Evolutionary conservation across 164 flowering plant genomes (phyloP), one percentile per base, ranked within the genome.

Genomic region (Platanus orientalis): DNA sequence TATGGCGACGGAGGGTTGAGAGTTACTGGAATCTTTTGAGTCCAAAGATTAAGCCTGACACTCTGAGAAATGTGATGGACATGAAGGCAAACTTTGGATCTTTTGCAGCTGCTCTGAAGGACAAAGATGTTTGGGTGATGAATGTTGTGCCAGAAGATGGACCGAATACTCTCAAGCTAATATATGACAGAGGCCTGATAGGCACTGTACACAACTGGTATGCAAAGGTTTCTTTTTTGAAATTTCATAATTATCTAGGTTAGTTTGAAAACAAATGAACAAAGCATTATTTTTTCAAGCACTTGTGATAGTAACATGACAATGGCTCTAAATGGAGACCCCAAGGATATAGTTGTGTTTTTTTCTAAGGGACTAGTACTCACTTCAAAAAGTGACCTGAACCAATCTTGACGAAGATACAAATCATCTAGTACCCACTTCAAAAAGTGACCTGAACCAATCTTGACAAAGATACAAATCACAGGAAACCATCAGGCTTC

Each of bases 61-160:
- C 87, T 20, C 13, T 89, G 23, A 81, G 96, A 75, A 89, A 91
- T 59, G 36, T 89, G 78, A 91, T 91, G 96, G 96, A 89, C 72
- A 85, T 91, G 97, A 91, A 87, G 65, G 93, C 97, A 54, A 75
- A 84, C 70, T 60, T 91, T 67, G 97, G 97, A 26, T 91, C 94
- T 48, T 91, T 91, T 73, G 96, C 87, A 32, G 96, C 93, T 63
- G 87, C 96, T 57, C 71, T 91, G 73, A 89, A 76, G 58, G 76
- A 67, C 58, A 85, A 87, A 75, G 79, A 85, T 76, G 92, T 89
- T 24, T 91, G 97, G 96, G 97, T 91, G 54, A 91, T 89, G 97
- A 91, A 89, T 72, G 90, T 84, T 53, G 89, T 87, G 19, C 79
- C 93, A n/a, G 94, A 89, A 73, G 91, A 91, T 77, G 93, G 86